Conservation (phyloP, 2,329 filamentous ascomycete genomes). For the Calonectria crousiana region DNA sequence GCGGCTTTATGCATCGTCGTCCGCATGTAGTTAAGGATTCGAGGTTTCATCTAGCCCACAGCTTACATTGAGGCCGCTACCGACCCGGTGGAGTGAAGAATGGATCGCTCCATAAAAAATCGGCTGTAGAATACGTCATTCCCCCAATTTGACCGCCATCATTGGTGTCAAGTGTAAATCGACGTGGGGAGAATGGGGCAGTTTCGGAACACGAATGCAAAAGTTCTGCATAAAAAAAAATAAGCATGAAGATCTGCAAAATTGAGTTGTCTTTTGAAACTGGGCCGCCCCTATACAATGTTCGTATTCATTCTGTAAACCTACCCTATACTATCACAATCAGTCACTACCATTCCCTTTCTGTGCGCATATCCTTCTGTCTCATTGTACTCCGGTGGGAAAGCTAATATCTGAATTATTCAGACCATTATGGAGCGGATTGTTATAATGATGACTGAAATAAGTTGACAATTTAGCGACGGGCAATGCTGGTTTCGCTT, state of each 20-base stretch:
- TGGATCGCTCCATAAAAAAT: not conserved
- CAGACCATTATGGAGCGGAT: not conserved
- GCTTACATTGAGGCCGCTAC: not conserved
- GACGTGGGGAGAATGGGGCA: not conserved
- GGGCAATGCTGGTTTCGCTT: not conserved
- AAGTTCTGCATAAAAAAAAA: not conserved
- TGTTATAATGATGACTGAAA: not conserved
- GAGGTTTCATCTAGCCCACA: too few species aligned
- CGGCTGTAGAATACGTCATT: not conserved
- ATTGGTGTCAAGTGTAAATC: not conserved
- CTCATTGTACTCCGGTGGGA: not conserved
- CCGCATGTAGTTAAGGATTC: too few species aligned
- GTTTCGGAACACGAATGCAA: not conserved
- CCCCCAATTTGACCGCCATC: not conserved
- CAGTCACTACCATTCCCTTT: not conserved
- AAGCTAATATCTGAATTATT: not conserved
- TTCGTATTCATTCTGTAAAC: not conserved
- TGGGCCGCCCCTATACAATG: not conserved
- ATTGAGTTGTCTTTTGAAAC: not conserved
- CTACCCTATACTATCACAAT: not conserved
- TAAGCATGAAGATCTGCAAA: not conserved
- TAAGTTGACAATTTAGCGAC: not conserved
- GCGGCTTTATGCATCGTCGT: not conserved
- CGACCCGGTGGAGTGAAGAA: not conserved
- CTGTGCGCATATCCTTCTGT: not conserved